Base-by-base conservation (phyloP, 371 early-diverging fungal species). In the Rhizopus sp. region DNA sequence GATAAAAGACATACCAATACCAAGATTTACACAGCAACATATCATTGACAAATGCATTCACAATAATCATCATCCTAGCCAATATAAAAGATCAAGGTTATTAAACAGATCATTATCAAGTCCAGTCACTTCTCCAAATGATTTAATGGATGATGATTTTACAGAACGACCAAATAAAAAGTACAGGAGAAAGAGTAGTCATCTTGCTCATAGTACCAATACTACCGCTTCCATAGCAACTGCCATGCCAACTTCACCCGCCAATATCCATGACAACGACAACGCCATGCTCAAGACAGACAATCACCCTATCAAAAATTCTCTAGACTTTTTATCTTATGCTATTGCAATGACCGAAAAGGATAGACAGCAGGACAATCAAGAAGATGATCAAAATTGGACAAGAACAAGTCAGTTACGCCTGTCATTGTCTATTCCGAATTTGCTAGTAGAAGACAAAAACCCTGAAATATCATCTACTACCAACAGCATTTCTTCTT, bases 21-120 rank as follows among this genome's bases (percentile, higher is more conserved):
- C 76, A 31, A 63, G 76, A 40, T 70, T 76, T 35, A 76, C 76
- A n/a, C 76, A 76, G 47, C 68, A 63, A 49, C 70, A 76, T 48
- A 76, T 76, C 34, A 65, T 76, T 39, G 76, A 76, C 7, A 66
- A 58, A 57, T 35, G 53, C 4, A 38, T 47, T 31, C 59, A 59
- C 42, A 57, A 64, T 62, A 59, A 45, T 53, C 66, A 39, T 45
- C 42, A 54, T 44, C 39, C 33, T 1, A 62, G 23, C 23, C 23
- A 63, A 34, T n/a, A 53, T 23, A 65, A 59, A 40, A 48, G 47
- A 41, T 49, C 65, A 9, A 51, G 50, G 30, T 40, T 60, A 32
- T 50, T 62, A 44, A 39, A 42, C 37, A 42, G 51, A 6, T 40
- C 52, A 51, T 8, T 45, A 33, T 15, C 51, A 5, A 49, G 48